These are phyloP conservation scores for Penicillium simplicissimum DNA, from an alignment of 495 filamentous ascomycete species.

Conservation along the genomic window DNA sequence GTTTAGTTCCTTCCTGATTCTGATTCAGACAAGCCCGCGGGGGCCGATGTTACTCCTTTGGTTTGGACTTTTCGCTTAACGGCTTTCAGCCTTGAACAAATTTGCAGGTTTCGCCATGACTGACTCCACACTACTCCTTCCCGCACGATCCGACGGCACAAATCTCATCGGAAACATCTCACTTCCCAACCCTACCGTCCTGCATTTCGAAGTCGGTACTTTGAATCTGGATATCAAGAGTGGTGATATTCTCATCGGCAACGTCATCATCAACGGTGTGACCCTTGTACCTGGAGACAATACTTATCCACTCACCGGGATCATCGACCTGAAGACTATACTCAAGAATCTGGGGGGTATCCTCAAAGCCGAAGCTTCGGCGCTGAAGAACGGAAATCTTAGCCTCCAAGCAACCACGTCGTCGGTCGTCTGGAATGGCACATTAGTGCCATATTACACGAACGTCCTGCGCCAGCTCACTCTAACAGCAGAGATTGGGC, in stretches of 20 bases:
- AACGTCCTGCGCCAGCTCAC: constrained; percentile 33
- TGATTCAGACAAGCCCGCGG: not conserved
- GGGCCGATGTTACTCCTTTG: not conserved
- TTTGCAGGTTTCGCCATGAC: constrained; percentile 35
- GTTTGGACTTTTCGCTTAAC: constrained; percentile 6
- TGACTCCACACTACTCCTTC: constrained; percentile 28
- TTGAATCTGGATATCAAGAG: constrained; percentile 34
- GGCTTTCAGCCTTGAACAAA: constrained; percentile 22
- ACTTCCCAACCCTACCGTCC: constrained; percentile 39
- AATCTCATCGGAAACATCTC: constrained; percentile 42
- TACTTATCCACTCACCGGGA: constrained; percentile 48
- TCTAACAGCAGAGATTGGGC: constrained; percentile 29
- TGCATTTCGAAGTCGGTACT: constrained; percentile 39
- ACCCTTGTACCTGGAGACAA: constrained; percentile 61
- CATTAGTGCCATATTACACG: constrained; percentile 39
- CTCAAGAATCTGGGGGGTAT: constrained; percentile 30
- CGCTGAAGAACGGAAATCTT: constrained; percentile 32
- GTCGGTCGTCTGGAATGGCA: constrained; percentile 33
- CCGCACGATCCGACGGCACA: constrained; percentile 28
- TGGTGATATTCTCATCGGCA: constrained; percentile 48
- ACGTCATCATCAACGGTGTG: constrained; percentile 55
- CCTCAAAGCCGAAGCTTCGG: constrained; percentile 26
- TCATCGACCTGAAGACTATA: constrained; percentile 31
- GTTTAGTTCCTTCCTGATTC: not conserved
- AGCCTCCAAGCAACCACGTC: constrained; percentile 32